These are phyloP conservation scores for Dryas drummondii DNA, from an alignment of 306 rosid genomes.

Conservation along the genomic window DNA sequence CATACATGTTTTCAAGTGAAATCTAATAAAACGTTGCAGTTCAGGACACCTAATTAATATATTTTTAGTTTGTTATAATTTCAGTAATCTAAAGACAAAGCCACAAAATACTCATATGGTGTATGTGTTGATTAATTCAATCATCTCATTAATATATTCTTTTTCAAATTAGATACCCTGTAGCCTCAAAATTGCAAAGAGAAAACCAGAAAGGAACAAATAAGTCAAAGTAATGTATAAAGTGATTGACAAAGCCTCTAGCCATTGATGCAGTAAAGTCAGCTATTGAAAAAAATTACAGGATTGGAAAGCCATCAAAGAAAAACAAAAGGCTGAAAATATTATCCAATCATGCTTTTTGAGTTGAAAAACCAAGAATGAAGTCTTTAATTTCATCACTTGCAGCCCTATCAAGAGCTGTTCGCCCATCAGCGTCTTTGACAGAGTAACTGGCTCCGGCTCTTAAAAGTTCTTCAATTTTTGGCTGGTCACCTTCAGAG, in stretches of 20 bases:
- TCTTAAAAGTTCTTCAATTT: conserved; percentile 84
- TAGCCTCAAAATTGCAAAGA: neutral
- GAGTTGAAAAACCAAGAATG: conserved; percentile 65
- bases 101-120: too few relatives aligned
- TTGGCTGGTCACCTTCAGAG: conserved; percentile 84
- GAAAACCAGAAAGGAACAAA: neutral
- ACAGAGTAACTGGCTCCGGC: conserved; percentile 81
- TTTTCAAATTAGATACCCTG: neutral
- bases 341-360: conserved; percentile 50
- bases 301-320: too few relatives aligned
- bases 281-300: neutral
- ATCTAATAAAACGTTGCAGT: too few relatives aligned
- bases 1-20: too few relatives aligned
- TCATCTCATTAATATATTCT: neutral
- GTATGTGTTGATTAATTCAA: too few relatives aligned
- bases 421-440: conserved; percentile 70
- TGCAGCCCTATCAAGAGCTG: conserved; percentile 72
- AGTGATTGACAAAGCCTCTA: neutral
- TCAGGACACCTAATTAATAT: too few relatives aligned
- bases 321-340: neutral
- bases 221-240: neutral
- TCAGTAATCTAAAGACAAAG: too few relatives aligned
- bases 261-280: neutral
- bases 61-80: too few relatives aligned
- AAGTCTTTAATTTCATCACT: conserved; percentile 64